Percentiles rank a stretch among this genome's conserved stretches.
These are phyloP conservation scores for Verticillium alfalfae DNA, from an alignment of 2,329 filamentous ascomycete genomes.

Conservation along the genomic window DNA sequence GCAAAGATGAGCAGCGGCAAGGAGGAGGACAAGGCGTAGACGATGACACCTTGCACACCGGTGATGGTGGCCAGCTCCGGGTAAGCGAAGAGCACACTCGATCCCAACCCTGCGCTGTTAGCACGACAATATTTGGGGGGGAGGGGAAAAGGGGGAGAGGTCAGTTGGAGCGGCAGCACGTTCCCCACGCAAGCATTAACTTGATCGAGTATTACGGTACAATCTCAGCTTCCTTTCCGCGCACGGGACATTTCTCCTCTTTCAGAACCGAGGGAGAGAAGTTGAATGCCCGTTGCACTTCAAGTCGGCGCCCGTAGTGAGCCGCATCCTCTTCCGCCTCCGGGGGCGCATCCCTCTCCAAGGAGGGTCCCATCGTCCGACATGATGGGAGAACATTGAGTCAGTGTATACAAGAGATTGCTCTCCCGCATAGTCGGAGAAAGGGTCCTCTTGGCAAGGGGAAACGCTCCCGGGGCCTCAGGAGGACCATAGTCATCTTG, in stretches of 20 bases:
- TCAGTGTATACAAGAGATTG: not conserved
- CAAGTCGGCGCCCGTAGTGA: conserved; percentile 84
- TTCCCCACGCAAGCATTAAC: conserved; percentile 99
- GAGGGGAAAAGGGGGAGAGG: conserved; percentile 21
- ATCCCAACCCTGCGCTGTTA: conserved; percentile 67
- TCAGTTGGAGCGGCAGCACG: conserved; percentile 77
- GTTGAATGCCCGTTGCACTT: conserved; percentile 48
- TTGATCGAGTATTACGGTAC: conserved; percentile 97
- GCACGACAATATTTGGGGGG: conserved; percentile 22
- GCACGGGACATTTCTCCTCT: conserved; percentile 30
- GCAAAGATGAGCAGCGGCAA: conserved; percentile 72
- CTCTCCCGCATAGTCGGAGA: not conserved
- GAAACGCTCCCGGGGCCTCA: not conserved
- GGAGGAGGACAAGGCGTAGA: conserved; percentile 69
- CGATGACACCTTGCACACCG: conserved; percentile 71
- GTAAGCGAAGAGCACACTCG: conserved; percentile 78
- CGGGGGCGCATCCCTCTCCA: not conserved
- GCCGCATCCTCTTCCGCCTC: conserved; percentile 42
- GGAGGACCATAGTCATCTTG: conserved; percentile 23
- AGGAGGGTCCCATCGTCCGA: not conserved
- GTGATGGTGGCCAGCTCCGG: conserved; percentile 74
- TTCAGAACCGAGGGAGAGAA: conserved; percentile 17
- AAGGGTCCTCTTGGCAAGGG: not conserved
- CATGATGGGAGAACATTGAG: not conserved
- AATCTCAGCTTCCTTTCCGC: conserved; percentile 77